Percentiles rank a stretch among this genome's conserved stretches.
Evolutionary conservation across 139 green algal species (phyloP).

Genomic region (Tetraselmis chui): DNA sequence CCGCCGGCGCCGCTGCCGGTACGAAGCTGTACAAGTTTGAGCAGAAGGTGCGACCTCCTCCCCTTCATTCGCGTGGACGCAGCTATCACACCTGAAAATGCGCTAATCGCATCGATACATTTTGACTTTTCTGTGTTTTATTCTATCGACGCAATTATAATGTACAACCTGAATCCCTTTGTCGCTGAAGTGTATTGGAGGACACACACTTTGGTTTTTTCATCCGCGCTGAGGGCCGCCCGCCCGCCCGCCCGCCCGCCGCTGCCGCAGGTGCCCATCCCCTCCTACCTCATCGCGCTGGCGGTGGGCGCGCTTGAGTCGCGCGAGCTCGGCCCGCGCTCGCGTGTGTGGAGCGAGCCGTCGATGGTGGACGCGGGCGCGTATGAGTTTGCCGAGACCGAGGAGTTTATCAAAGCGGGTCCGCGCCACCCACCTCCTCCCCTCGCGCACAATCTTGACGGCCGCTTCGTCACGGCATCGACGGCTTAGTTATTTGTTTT

Average conservation of each 20-base stretch:
- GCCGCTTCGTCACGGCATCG: no score
- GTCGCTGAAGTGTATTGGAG: no score
- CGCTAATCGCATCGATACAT: no score
- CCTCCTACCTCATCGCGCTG: conserved; percentile 88
- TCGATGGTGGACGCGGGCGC: conserved; percentile 69
- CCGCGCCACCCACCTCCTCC: neutral
- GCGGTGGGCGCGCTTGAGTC: conserved; percentile 73
- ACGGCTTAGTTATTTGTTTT: no score
- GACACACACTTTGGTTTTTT: no score
- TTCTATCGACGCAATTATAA: no score
- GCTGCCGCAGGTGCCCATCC: conserved; percentile 51
- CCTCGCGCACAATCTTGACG: neutral
- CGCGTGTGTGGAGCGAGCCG: conserved; percentile 74
- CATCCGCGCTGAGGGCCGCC: no score
- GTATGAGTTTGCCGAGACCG: conserved; percentile 84
- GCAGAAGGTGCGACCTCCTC: neutral
- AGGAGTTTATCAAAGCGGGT: conserved; percentile 56
- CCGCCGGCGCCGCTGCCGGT: neutral
- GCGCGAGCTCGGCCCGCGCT: conserved; percentile 41
- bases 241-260: no score
- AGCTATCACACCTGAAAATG: no score
- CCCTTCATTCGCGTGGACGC: no score
- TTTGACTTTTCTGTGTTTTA: no score
- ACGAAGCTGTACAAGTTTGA: neutral
- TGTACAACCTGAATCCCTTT: no score